A percentile compares a stretch with the other conserved stretches of the same genome.
Conservation (phyloP, 176 grass and related monocot genomes). For the Leersia perrieri region DNA sequence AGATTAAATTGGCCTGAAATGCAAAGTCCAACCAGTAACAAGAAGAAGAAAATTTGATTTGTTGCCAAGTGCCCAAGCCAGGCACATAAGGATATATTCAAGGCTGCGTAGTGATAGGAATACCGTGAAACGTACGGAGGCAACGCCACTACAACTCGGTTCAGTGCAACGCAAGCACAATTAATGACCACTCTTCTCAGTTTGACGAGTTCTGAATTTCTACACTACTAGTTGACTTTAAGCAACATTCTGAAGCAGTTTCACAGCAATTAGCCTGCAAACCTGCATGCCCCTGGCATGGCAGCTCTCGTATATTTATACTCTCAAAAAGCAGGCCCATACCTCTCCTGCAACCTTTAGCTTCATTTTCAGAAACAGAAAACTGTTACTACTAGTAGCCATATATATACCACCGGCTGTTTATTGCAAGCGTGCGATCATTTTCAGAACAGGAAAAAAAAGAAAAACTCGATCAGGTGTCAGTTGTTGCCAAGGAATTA, state of each 20-base stretch:
- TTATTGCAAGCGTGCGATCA: not conserved
- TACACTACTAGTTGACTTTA: not conserved
- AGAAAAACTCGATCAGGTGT: not conserved
- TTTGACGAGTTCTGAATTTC: not conserved
- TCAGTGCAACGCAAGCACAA: not conserved
- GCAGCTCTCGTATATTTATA: constrained; percentile 25
- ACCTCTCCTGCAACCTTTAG: not conserved
- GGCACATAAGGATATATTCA: not conserved
- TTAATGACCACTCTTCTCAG: not conserved
- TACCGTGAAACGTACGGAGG: not conserved
- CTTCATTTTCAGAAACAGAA: not conserved
- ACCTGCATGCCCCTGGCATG: not conserved
- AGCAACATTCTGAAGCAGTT: not conserved
- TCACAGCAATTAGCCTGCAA: not conserved
- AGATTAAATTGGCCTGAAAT: too few species aligned
- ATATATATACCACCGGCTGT: not conserved
- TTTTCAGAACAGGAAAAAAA: not conserved
- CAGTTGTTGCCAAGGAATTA: not conserved
- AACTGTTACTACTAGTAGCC: not conserved
- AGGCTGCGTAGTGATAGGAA: not conserved
- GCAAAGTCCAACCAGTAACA: not conserved
- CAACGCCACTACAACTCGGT: not conserved
- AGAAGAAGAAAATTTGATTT: too few species aligned
- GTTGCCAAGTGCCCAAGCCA: not conserved
- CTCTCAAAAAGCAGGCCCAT: not conserved